Base-by-base conservation (phyloP, 352 stramenopile genomes). In the Phytophthora crassamura region DNA sequence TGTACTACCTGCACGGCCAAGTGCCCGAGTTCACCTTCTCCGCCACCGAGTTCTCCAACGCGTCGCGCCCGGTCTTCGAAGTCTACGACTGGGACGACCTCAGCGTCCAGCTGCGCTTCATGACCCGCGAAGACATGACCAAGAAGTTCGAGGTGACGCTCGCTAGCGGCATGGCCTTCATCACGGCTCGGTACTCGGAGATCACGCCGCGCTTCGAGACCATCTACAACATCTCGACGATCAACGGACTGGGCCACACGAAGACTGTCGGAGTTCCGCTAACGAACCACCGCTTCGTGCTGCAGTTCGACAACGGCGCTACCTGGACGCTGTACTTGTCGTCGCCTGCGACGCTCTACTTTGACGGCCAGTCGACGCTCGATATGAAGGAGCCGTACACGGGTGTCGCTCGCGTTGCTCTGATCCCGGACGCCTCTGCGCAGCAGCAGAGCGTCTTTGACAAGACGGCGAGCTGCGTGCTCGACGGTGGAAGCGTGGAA, bases 121-220 rank as follows among this genome's bases (percentile, higher is more conserved):
- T 74, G 18, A 47, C 66, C 18, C 30, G 60, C 0, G 41, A 69
- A n/a, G 59, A 75, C 14, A 59, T 41, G 4, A 45, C 58, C 3
- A 74, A 75, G 47, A 86, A 76, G 38, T 69, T 86, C 28, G 72
- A 86, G 50, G 62, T 73, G 15, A 79, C 65, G 3, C 65, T 92
- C 15, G 76, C 83, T 14, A 88, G 75, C 45, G 84, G 81, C 42
- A 92, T 92, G 84, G 84, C 80, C 3, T 89, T 80, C 36, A 61
- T 80, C n/a, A 84, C 80, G 2, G 75, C 72, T 48, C 82, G 64
- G 53, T 91, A 87, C 64, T 48, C 62, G 15, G 55, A 40, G 11
- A 60, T 91, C 5, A 82, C 72, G 20, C 84, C 82, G 15, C 60
- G 55, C 25, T 77, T 93, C 43, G 51, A 58, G 51, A 74, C 74